Percentiles rank a stretch among this genome's conserved stretches.
phyloP scores from a whole-genome alignment of 352 stramenopile genomes.

The Pythium insidiosum region DNA sequence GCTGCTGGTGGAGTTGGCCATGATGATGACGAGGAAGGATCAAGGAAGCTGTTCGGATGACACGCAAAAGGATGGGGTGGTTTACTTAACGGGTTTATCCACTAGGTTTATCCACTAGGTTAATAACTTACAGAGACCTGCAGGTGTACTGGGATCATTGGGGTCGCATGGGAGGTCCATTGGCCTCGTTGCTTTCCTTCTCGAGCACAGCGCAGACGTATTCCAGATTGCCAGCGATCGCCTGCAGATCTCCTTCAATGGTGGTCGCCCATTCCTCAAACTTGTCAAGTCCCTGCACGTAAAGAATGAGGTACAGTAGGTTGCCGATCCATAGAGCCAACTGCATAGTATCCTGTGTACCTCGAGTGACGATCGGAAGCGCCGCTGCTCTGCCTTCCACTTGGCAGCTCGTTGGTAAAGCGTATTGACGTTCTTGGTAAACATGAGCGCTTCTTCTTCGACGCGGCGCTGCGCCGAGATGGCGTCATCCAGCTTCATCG shows the following conservation, averaged over 20 bases:
- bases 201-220: conserved; percentile 63
- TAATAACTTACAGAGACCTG: too few relatives aligned
- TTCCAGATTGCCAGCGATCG: conserved; percentile 55
- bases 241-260: conserved; percentile 38
- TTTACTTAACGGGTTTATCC: too few relatives aligned
- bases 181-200: conserved; percentile 5
- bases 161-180: not conserved
- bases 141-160: too few relatives aligned
- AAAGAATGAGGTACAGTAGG: not conserved
- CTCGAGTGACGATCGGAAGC: conserved; percentile 35
- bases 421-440: conserved; percentile 49
- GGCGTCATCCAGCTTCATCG: conserved; percentile 35
- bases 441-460: conserved; percentile 46
- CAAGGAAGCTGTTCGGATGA: too few relatives aligned
- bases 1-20: too few relatives aligned
- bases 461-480: conserved; percentile 46
- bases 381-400: conserved; percentile 63
- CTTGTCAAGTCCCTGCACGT: conserved; percentile 28
- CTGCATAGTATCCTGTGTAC: too few relatives aligned
- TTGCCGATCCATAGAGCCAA: too few relatives aligned
- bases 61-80: too few relatives aligned
- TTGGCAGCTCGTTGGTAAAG: conserved; percentile 52
- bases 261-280: conserved; percentile 47
- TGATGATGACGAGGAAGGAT: too few relatives aligned
- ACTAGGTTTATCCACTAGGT: too few relatives aligned